phyloP scores from a whole-genome alignment of 768 basidiomycete species.

The Mycena capillaripes region DNA sequence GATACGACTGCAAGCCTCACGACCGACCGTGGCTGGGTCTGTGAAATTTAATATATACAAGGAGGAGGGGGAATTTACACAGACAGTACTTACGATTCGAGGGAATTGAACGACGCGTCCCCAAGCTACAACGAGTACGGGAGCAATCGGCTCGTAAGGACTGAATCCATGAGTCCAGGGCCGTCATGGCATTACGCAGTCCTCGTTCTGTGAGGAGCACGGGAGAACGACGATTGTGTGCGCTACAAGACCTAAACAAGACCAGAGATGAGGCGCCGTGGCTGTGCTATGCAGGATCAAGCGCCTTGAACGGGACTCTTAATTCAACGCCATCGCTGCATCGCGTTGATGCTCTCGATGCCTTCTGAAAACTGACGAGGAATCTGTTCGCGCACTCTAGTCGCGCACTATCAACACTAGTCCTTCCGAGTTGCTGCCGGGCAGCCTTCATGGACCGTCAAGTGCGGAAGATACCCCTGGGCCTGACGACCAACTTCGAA shows the following conservation, averaged over 20 bases:
- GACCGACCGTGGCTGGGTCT: not conserved
- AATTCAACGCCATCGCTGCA: no score
- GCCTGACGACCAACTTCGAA: no score
- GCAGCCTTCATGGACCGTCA: not conserved
- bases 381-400: not conserved
- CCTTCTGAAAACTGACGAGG: no score
- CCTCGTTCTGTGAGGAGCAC: not conserved
- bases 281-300: no score
- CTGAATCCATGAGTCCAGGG: slow-evolving; percentile 18
- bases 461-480: not conserved
- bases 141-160: slow-evolving; percentile 9
- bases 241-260: not conserved
- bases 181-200: not conserved
- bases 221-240: not conserved
- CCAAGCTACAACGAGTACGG: not conserved
- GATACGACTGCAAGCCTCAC: not conserved
- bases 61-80: no score
- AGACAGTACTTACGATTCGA: not conserved
- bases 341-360: no score
- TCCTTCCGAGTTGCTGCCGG: not conserved
- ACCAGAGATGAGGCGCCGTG: not conserved
- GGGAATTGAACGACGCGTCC: not conserved
- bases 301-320: no score
- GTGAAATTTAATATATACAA: no score
- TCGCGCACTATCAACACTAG: not conserved